Evolutionary conservation across 2,329 filamentous ascomycete genomes (phyloP), one percentile per base, ranked within the genome.

Genomic region (Allantophomopsis cytisporea): DNA sequence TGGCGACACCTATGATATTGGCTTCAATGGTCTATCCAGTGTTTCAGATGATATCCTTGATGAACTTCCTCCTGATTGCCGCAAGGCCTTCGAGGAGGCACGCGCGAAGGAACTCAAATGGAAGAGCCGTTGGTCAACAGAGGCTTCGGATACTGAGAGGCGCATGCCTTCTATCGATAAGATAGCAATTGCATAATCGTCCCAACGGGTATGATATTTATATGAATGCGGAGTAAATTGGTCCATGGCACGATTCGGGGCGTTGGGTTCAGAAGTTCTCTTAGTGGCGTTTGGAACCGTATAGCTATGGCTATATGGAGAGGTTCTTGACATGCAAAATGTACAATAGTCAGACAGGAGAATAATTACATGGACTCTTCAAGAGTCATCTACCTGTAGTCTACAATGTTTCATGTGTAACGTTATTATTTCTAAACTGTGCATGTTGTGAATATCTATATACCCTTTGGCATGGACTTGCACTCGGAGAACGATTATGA

Each of bases 71-170:
- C 59, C 69, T 1, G 77, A 84, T 45, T 91, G 85, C 56, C 73
- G 81, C 31, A 62, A 66, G 31, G 81, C 83, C 0, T 87, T 94
- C 45, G 66, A 86, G 38, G 65, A 71, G 39, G 80, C 84, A 3
- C 64, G 77, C 38, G 61, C 62, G 10, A 66, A 70, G 40, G 84
- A 94, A 58, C 58, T 61, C 43, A 61, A 70, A 39, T 96, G 87
- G 83, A 83, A 83, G 56, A 64, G 60, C 23, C 71, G 69, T 45
- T 94, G 87, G 85, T 73, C 72, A 13, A 68, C 72, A 5, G 88
- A 95, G 60, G 65, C 58, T 30, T 60, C 68, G 8, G 73, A 74
- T 42, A 65, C 60, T 43, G 63, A 66, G 31, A 63, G 75, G 39
- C 60, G 65, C 36, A 55, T 63, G 37, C 74, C 73, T 1, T 55